These are phyloP conservation scores for Rhodotorula diobovata DNA, from an alignment of 768 basidiomycete species.

Conservation along the genomic window DNA sequence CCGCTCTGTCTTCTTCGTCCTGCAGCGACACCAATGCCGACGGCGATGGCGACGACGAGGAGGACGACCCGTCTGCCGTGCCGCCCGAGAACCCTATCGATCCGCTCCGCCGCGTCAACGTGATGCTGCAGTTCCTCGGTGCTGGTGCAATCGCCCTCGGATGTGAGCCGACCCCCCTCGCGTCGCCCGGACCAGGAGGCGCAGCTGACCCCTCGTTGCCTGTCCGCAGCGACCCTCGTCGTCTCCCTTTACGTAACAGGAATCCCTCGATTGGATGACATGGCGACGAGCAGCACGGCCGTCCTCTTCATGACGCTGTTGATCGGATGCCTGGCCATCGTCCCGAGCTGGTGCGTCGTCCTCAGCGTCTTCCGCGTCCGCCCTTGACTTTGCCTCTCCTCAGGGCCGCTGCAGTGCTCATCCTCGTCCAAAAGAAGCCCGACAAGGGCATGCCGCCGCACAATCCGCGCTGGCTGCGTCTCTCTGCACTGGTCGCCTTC, in stretches of 20 bases:
- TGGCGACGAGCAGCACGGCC: slow-evolving; percentile 9
- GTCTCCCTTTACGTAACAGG: slow-evolving; percentile 30
- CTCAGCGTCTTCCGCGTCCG: no score
- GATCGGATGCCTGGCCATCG: neutral
- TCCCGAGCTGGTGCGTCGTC: slow-evolving; percentile 10
- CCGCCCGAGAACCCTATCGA: slow-evolving; percentile 1
- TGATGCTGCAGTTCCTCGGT: neutral
- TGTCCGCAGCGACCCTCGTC: slow-evolving; percentile 19
- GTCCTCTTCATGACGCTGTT: slow-evolving; percentile 10
- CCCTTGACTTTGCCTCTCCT: no score
- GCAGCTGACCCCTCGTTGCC: neutral
- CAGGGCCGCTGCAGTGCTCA: slow-evolving; percentile 11
- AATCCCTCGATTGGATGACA: neutral
- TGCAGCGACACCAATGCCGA: neutral
- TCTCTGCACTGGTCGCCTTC: neutral
- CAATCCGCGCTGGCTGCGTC: neutral
- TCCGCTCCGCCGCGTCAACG: slow-evolving; percentile 4
- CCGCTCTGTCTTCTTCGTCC: neutral
- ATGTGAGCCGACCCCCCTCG: slow-evolving; percentile 2
- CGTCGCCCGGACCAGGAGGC: no score
- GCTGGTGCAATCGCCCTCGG: slow-evolving; percentile 11
- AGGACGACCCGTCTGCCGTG: neutral
- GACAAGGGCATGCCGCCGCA: neutral
- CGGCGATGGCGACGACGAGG: neutral
- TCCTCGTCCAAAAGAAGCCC: slow-evolving; percentile 1